These are phyloP conservation scores for Salpingoeca rosetta DNA, from an alignment of 78 protist species.

Conservation along the genomic window DNA sequence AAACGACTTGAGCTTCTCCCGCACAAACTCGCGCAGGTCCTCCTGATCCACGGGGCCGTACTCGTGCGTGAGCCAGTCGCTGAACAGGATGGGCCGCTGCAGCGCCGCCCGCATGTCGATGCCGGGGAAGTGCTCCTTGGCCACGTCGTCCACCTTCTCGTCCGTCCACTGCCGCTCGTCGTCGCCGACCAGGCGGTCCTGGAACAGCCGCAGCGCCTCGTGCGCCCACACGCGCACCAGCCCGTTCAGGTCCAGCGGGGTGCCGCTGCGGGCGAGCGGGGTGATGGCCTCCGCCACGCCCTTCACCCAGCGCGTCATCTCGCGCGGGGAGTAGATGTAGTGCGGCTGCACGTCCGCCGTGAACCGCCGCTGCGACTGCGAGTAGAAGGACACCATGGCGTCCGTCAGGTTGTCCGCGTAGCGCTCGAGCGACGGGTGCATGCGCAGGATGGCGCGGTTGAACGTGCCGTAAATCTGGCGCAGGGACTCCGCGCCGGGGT, in stretches of 20 bases:
- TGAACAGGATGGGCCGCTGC: constrained; percentile 84
- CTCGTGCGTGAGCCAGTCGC: constrained; percentile 68
- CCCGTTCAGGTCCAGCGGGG: constrained; percentile 48
- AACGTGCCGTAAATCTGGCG: constrained; percentile 91
- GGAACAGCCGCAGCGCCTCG: constrained; percentile 95
- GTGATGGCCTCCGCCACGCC: constrained; percentile 55
- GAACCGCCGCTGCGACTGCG: constrained; percentile 54
- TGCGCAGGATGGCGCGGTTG: constrained; percentile 77
- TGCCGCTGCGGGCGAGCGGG: constrained; percentile 22
- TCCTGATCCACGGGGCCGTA: constrained; percentile 63
- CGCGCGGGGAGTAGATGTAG: constrained; percentile 94
- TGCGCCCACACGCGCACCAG: constrained; percentile 88
- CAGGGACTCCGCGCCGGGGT: constrained; percentile 84
- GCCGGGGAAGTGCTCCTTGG: constrained; percentile 56
- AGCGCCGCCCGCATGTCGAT: constrained; percentile 28
- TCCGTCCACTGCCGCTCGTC: constrained; percentile 41
- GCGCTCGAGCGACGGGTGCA: constrained; percentile 46
- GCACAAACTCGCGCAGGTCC: constrained; percentile 66
- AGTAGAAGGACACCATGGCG: constrained; percentile 89
- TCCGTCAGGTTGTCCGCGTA: constrained; percentile 70
- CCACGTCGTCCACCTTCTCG: constrained; percentile 56
- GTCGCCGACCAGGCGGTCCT: constrained; percentile 81
- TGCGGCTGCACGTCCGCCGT: constrained; percentile 65
- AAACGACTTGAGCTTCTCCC: constrained; percentile 63
- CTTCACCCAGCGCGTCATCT: constrained; percentile 90